Evolutionary conservation across 192 early-diverging fungal species (phyloP).

Genomic region (Gorgonomyces haynaldii): DNA sequence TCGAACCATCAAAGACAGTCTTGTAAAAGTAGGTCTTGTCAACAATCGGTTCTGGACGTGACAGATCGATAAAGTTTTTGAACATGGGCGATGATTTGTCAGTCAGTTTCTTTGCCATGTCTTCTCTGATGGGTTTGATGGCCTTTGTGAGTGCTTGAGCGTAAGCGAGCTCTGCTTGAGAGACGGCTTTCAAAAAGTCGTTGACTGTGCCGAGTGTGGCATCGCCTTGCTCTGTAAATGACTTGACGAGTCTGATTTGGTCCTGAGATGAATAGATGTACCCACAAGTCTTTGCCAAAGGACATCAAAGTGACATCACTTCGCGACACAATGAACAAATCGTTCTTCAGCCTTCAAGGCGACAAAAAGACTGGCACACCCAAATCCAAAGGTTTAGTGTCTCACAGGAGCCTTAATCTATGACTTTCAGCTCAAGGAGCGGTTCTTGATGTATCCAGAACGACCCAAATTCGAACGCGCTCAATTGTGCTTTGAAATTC

Average conservation of each 20-base stretch:
- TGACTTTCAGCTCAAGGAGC: slow-evolving; percentile 31
- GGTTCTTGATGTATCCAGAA: slow-evolving; percentile 18
- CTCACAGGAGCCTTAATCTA: slow-evolving; percentile 18
- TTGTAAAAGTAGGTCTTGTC: no score
- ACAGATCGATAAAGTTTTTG: no score
- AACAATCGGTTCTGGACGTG: no score
- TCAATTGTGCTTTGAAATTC: slow-evolving; percentile 18
- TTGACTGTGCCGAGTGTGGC: background rate
- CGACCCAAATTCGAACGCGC: slow-evolving; percentile 13
- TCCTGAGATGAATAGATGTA: background rate
- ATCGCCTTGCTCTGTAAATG: background rate
- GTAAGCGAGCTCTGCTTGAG: background rate
- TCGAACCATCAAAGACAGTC: no score
- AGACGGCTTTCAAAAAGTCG: background rate
- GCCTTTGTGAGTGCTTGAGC: no score
- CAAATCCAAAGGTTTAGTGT: slow-evolving; percentile 1
- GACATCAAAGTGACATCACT: no score
- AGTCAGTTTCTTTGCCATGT: no score
- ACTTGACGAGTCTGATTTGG: no score
- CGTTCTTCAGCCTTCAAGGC: no score
- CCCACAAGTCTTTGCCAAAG: background rate
- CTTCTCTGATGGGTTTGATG: no score
- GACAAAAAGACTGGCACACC: background rate
- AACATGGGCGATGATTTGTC: no score
- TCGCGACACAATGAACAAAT: no score